Evolutionary conservation across 306 rosid genomes (phyloP), one percentile per base, ranked within the genome.

Genomic region (Castanospermum australe): DNA sequence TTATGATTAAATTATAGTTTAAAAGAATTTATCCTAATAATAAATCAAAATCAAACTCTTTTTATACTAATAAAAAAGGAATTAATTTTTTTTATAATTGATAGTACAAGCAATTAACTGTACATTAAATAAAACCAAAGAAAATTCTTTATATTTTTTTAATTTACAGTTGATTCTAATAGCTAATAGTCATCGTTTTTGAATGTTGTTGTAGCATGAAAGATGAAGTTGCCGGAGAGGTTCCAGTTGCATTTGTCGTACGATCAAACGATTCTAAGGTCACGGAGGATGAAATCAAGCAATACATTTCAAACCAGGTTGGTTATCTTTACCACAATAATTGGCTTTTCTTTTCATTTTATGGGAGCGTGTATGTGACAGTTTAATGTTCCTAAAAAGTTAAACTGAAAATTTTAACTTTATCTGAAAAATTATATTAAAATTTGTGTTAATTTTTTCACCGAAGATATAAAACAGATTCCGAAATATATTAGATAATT

Each of bases 211-310:
- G 72, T 87, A 92, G 97, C 13, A 71, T 94, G 97, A 88, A 90
- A 70, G 91, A 94, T 81, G 98, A 94, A 67, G 93, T 45, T 65
- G 94, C 96, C 0, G 98, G 98, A 67, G 98, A 94, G 64, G 55
- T 90, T 35, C 98, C 98, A 5, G 92, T 92, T 62, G 97, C 98
- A 9, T 94, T 88, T 87, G 96, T 94, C 5, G 92, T 89, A 2
- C 83, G 87, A 74, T 89, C 93, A 42, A 83, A 85, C 12, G 94
- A 88, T 52, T 89, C 93, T 51, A 78, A 81, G 63, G 84, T 92
- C 54, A 82, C 82, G 0, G 96, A 89, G 50, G 94, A 89, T 62
- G 96, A 90, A n/a, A 89, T 94, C 68, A 94, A 87, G 71, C 87
- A 86, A 59, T 90, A 85, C 82, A 65, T 94, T 48, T 89, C 94